A percentile compares a stretch with the other conserved stretches of the same genome.
Conservation (phyloP, 139 green algal species). For the Chlamydomonas asymmetrica region DNA sequence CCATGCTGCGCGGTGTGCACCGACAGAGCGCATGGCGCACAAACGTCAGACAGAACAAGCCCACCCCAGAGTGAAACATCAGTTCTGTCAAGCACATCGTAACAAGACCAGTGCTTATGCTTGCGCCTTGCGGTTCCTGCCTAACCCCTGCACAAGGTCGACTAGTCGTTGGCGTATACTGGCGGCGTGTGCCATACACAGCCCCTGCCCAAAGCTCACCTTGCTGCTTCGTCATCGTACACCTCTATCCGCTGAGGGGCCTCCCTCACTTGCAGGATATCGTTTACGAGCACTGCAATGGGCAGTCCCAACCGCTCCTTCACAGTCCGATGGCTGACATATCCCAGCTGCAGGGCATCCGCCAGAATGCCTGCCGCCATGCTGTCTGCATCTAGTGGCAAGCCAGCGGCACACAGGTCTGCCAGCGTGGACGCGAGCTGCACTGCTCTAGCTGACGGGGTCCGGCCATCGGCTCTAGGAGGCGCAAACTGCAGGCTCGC, state of each 20-base stretch:
- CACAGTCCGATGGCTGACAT: neutral
- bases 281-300: constrained; percentile 63
- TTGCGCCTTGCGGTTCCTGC: too few relatives aligned
- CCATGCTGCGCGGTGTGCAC: too few relatives aligned
- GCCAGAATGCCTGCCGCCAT: constrained; percentile 85
- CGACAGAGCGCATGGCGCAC: too few relatives aligned
- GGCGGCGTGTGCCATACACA: too few relatives aligned
- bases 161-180: too few relatives aligned
- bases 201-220: constrained; percentile 25
- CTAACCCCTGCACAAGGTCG: too few relatives aligned
- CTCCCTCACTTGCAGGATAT: constrained; percentile 64
- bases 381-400: constrained; percentile 76
- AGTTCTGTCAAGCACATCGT: too few relatives aligned
- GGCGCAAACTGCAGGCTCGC: constrained; percentile 9
- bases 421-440: constrained; percentile 69
- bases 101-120: too few relatives aligned
- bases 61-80: too few relatives aligned
- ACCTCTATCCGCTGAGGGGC: constrained; percentile 71
- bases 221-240: constrained; percentile 81
- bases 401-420: constrained; percentile 60
- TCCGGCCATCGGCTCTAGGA: constrained; percentile 24
- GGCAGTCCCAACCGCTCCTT: constrained; percentile 52
- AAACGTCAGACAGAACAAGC: too few relatives aligned
- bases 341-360: constrained; percentile 60
- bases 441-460: constrained; percentile 30